A percentile compares a stretch with the other conserved stretches of the same genome.
These are phyloP conservation scores for Mycosphaerella arachidis DNA, from an alignment of 2,329 filamentous ascomycete genomes.

Conservation along the genomic window DNA sequence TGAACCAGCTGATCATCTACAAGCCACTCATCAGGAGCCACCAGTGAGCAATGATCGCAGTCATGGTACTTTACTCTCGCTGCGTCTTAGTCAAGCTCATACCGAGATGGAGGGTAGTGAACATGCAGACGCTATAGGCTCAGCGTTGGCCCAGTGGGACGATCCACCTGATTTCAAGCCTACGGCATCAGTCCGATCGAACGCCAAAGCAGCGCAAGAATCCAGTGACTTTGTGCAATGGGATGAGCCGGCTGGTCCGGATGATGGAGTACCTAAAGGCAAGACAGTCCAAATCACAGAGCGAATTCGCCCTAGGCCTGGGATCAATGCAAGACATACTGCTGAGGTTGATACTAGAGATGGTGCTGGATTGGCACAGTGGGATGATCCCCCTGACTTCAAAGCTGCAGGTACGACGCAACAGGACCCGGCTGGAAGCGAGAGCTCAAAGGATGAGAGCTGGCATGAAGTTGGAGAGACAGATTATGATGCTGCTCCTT, in stretches of 20 bases:
- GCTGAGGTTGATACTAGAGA: background rate
- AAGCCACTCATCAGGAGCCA: background rate
- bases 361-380: background rate
- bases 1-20: background rate
- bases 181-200: no score
- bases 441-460: background rate
- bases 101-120: background rate
- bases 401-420: background rate
- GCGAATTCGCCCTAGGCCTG: no score
- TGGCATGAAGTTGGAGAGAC: background rate
- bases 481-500: background rate
- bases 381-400: background rate
- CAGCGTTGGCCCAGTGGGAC: slow-evolving; percentile 1
- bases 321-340: background rate
- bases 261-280: background rate
- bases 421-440: background rate
- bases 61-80: background rate
- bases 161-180: background rate
- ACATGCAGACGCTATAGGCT: background rate
- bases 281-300: no score
- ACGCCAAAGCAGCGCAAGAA: no score
- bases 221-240: background rate
- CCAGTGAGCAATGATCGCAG: background rate
- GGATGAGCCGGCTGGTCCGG: background rate
- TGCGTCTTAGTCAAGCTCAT: background rate